A percentile compares a stretch with the other conserved stretches of the same genome.
phyloP scores from a whole-genome alignment of 192 early-diverging fungal genomes.

The Umbelopsis isabellina region DNA sequence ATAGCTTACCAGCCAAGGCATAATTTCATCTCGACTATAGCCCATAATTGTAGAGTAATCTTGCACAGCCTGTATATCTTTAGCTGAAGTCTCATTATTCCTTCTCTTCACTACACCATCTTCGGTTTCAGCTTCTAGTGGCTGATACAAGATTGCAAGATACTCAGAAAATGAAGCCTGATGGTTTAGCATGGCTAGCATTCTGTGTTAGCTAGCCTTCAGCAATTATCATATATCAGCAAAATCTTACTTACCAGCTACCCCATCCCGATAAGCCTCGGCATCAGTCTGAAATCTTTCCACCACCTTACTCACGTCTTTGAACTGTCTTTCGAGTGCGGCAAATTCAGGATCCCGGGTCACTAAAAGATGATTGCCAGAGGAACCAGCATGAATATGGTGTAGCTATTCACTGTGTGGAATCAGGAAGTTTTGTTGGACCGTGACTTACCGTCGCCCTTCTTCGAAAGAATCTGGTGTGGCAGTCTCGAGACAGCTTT shows the following conservation, averaged over 20 bases:
- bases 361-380: conserved; percentile 53
- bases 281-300: conserved; percentile 66
- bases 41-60: conserved; percentile 55
- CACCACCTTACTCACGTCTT: conserved; percentile 57
- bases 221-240: not conserved
- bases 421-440: not conserved
- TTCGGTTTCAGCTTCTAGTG: conserved; percentile 44
- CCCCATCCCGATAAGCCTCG: conserved; percentile 65
- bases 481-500: conserved; percentile 85
- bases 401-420: not conserved
- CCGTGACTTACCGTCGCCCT: conserved; percentile 33
- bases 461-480: conserved; percentile 68
- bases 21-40: conserved; percentile 54
- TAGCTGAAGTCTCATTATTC: conserved; percentile 45
- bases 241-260: conserved; percentile 40
- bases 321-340: conserved; percentile 64
- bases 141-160: conserved; percentile 27
- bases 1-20: conserved; percentile 63
- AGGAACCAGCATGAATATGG: not conserved
- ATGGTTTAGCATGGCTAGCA: conserved; percentile 31
- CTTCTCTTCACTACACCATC: conserved; percentile 51
- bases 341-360: conserved; percentile 58
- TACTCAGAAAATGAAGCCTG: conserved; percentile 31
- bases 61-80: conserved; percentile 47
- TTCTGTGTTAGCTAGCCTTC: not conserved